A percentile compares a stretch with the other conserved stretches of the same genome.
phyloP scores from a whole-genome alignment of 176 grass and related monocot species.

The Pontederia paniculata region DNA sequence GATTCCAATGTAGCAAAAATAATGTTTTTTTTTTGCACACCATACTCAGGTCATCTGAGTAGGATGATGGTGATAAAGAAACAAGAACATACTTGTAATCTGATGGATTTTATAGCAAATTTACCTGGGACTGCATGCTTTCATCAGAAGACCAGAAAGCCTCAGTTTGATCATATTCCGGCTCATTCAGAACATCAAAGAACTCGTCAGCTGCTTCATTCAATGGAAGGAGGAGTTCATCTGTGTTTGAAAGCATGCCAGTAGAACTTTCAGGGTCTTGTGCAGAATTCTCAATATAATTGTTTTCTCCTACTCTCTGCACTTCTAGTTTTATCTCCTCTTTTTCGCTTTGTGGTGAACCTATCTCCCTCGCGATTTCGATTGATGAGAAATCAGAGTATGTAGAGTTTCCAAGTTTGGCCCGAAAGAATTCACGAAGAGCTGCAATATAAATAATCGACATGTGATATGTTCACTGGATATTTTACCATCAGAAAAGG shows the following conservation, averaged over 20 bases:
- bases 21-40: background rate
- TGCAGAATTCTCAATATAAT: slow-evolving; percentile 30
- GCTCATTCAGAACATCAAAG: slow-evolving; percentile 91
- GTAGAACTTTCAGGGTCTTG: slow-evolving; percentile 37
- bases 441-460: slow-evolving; percentile 33
- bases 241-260: slow-evolving; percentile 35
- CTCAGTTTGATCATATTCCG: slow-evolving; percentile 74
- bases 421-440: slow-evolving; percentile 77
- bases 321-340: slow-evolving; percentile 50
- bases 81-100: background rate
- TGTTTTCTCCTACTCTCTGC: slow-evolving; percentile 25
- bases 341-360: slow-evolving; percentile 25
- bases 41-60: slow-evolving; percentile 32
- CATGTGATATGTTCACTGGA: slow-evolving; percentile 5
- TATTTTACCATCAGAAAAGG: background rate
- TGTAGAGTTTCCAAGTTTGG: slow-evolving; percentile 63
- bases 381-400: slow-evolving; percentile 73
- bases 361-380: slow-evolving; percentile 50
- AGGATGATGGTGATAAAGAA: slow-evolving; percentile 7
- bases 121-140: slow-evolving; percentile 40
- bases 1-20: background rate
- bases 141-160: slow-evolving; percentile 64
- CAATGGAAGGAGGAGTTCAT: slow-evolving; percentile 59
- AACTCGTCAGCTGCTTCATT: slow-evolving; percentile 84
- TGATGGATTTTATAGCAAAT: background rate